Evolutionary conservation across 148 eudicot genomes (phyloP).

Genomic region (Limonium bicolor): DNA sequence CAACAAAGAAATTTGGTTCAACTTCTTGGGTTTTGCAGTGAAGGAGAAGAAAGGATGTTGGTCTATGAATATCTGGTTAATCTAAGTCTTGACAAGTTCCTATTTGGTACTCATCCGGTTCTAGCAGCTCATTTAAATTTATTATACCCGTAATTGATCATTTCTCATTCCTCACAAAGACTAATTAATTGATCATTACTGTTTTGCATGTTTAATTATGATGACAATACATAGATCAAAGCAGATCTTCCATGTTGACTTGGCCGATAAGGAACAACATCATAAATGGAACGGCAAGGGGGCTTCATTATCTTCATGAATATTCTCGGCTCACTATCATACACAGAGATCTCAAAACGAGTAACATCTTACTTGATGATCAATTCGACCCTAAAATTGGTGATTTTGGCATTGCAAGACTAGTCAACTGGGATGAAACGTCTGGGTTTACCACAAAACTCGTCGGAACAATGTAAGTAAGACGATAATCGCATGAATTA

Average conservation of each 20-base stretch:
- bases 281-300: conserved; percentile 1
- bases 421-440: conserved; percentile 5
- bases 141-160: too few relatives aligned
- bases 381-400: conserved; percentile 1
- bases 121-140: too few relatives aligned
- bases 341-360: conserved; percentile 5
- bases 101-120: neutral
- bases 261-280: neutral
- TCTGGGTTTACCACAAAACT: neutral
- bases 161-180: too few relatives aligned
- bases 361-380: conserved; percentile 1
- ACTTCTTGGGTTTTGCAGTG: conserved; percentile 13
- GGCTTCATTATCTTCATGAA: conserved; percentile 5
- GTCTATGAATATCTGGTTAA: conserved; percentile 14
- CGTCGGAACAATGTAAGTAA: conserved; percentile 9
- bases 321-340: neutral
- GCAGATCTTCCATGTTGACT: neutral
- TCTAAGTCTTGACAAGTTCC: conserved; percentile 10
- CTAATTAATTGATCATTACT: neutral
- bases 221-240: neutral
- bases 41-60: conserved; percentile 13
- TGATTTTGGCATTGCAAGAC: conserved; percentile 7
- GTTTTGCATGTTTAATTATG: neutral
- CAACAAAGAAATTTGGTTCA: conserved; percentile 18
- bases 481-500: too few relatives aligned